Percentiles rank a stretch among this genome's conserved stretches.
Conservation (phyloP, 1,284 basidiomycete species). For the Mixia osmundae region DNA sequence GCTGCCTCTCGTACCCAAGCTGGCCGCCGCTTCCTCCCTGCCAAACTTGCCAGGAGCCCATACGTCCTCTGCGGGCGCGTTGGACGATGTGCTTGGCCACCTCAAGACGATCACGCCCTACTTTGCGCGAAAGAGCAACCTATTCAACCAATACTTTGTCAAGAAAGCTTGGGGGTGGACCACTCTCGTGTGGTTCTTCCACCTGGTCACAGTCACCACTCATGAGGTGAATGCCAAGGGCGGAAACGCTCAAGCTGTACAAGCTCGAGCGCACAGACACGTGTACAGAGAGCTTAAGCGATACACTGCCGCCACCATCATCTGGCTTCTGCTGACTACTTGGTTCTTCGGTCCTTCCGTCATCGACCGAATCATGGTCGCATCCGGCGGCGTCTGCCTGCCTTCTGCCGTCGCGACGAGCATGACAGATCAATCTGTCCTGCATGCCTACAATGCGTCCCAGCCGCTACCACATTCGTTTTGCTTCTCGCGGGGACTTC, state of each 20-base stretch:
- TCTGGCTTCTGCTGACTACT: slow-evolving; percentile 46
- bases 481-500: not conserved
- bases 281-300: slow-evolving; percentile 19
- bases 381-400: slow-evolving; percentile 60
- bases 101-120: slow-evolving; percentile 28
- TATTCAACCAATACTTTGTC: slow-evolving; percentile 64
- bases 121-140: slow-evolving; percentile 59
- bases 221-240: slow-evolving; percentile 22
- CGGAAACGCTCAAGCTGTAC: not conserved
- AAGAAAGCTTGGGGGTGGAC: slow-evolving; percentile 89
- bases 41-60: no score
- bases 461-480: not conserved
- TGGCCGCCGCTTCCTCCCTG: no score
- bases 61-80: no score
- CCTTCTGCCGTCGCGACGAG: slow-evolving; percentile 12
- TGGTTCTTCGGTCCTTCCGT: slow-evolving; percentile 87
- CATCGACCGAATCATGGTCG: slow-evolving; percentile 44
- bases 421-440: no score
- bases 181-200: slow-evolving; percentile 36
- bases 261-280: not conserved
- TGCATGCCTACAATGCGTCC: not conserved
- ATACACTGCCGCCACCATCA: slow-evolving; percentile 38
- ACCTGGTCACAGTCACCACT: slow-evolving; percentile 30
- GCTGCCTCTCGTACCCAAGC: no score
- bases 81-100: no score